Base-by-base conservation (phyloP, 1,284 basidiomycete species). In the Rhodofomes roseus region DNA sequence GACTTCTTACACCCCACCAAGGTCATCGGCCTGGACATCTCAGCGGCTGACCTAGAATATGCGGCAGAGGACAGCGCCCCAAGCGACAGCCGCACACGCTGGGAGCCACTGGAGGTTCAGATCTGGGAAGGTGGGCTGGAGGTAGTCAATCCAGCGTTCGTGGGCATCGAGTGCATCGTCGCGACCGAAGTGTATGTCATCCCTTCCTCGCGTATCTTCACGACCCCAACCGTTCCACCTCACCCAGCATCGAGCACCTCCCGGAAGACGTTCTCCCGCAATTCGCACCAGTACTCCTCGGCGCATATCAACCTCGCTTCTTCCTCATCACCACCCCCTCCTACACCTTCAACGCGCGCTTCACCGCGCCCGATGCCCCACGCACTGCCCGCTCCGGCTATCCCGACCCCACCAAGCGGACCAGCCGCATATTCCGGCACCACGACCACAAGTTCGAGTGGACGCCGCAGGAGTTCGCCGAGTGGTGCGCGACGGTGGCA, bases 371-470 rank as follows among this genome's bases (percentile, higher is more conserved):
- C 0, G 77, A 79, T 25, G 74, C 83, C 4, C 77, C 78, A 4
- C 64, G 64, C 8, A 68, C 71, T 11, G 75, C 78, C 3, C 80
- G 81, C 2, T 73, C 76, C 16, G 93, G 92, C 0, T 89, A 78
- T 68, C 78, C 74, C 0, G 95, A 97, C 72, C 89, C 90, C 6
- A 90, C 88, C 0, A 73, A 77, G 23, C 87, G 93, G 5, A 95
- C 93, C 0, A 75, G 84, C 50, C 82, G 93, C 2, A 71, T 86
- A 25, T 90, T 91, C 73, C 78, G 96, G 59, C 89, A 98, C 70
- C 72, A 78, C 22, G 95, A 97, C 69, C 96, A 98, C 75, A 93
- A 96, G 71, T 93, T 96, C 67, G 95, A 98, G 73, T 96, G 93
- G 92, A 96, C 93, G 0, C 73, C 77, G 0, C 82, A 84, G 2